Percentiles rank a stretch among this genome's conserved stretches.
These are phyloP conservation scores for Amauroascus niger DNA, from an alignment of 2,329 filamentous ascomycete genomes.

Conservation along the genomic window DNA sequence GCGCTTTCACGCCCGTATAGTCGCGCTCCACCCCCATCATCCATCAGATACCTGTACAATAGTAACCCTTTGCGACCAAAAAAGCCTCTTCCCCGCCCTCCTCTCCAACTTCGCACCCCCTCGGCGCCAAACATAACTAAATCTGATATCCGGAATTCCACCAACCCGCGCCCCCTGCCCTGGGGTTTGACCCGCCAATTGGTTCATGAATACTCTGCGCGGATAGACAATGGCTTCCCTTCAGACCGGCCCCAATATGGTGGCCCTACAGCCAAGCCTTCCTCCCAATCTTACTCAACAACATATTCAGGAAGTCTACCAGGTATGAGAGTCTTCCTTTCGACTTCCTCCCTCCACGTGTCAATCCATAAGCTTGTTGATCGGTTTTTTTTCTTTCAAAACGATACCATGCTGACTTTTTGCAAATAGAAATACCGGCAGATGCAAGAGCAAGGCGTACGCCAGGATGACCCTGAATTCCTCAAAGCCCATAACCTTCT, in stretches of 20 bases:
- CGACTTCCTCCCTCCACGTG: background rate
- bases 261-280: slow-evolving; percentile 48
- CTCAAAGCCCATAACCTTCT: slow-evolving; percentile 72
- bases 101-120: background rate
- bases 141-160: background rate
- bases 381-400: too few species aligned
- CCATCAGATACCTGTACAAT: slow-evolving; percentile 9
- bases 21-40: slow-evolving; percentile 8
- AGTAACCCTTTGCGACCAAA: slow-evolving; percentile 8
- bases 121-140: background rate
- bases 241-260: slow-evolving; percentile 60
- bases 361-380: too few species aligned
- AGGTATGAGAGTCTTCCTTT: slow-evolving; percentile 29
- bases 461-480: slow-evolving; percentile 74
- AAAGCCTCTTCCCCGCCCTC: too few species aligned
- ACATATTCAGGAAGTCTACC: slow-evolving; percentile 63
- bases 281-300: slow-evolving; percentile 62
- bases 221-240: slow-evolving; percentile 60
- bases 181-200: background rate
- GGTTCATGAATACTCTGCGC: slow-evolving; percentile 2
- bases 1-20: slow-evolving; percentile 18
- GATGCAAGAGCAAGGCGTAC: slow-evolving; percentile 78
- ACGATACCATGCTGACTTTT: slow-evolving; percentile 32
- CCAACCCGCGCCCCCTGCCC: background rate
- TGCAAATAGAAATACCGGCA: slow-evolving; percentile 65